phyloP scores from a whole-genome alignment of 768 basidiomycete species.

The Tephrocybe rancida region DNA sequence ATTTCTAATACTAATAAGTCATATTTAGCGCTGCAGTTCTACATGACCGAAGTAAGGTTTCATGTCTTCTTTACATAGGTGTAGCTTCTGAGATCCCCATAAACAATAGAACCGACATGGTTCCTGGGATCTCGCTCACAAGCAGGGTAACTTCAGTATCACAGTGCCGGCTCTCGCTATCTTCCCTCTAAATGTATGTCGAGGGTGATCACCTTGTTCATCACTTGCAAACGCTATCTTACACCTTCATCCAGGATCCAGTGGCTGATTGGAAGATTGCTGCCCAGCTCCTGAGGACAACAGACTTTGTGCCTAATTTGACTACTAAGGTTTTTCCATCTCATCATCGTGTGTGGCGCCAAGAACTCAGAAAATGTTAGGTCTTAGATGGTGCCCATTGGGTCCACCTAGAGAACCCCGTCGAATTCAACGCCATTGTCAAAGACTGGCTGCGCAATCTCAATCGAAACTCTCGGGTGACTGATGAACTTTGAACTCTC shows the following conservation, averaged over 20 bases:
- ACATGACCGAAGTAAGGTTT: conserved; percentile 49
- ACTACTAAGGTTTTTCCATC: conserved; percentile 35
- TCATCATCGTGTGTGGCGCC: neutral
- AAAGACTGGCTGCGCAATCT: conserved; percentile 10
- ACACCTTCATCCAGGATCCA: conserved; percentile 37
- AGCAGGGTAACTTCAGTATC: conserved; percentile 49
- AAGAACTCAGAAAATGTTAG: neutral
- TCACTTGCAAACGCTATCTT: neutral
- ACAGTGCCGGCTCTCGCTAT: conserved; percentile 45
- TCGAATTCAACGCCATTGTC: conserved; percentile 10
- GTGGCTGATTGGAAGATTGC: conserved; percentile 46
- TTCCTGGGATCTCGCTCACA: conserved; percentile 40
- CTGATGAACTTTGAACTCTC: conserved; percentile 11
- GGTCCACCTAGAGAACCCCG: conserved; percentile 15
- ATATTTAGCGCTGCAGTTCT: conserved; percentile 62
- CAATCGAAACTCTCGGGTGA: neutral
- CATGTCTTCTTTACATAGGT: neutral
- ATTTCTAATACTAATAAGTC: neutral
- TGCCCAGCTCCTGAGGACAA: conserved; percentile 36
- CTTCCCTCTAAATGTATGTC: conserved; percentile 38
- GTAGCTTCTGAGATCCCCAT: neutral
- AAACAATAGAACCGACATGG: conserved; percentile 39
- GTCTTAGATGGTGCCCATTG: conserved; percentile 15
- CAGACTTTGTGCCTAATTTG: conserved; percentile 37
- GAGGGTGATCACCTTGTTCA: neutral